phyloP scores from a whole-genome alignment of 108 stramenopile species.

The Cyclotella baltica region DNA sequence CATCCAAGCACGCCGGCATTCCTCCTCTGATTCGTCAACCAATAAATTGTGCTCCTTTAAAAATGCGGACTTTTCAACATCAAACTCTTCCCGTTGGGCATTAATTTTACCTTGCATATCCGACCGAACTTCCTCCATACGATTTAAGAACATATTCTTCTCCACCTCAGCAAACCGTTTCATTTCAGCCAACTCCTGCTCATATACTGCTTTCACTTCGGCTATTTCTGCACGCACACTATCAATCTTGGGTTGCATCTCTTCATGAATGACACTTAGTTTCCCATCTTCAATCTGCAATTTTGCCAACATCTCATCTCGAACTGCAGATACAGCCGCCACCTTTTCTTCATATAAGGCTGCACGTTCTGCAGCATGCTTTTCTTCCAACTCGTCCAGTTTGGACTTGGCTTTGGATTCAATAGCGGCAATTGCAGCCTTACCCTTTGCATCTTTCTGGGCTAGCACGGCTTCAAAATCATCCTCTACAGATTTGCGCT shows the following conservation, averaged over 20 bases:
- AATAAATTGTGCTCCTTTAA: constrained; percentile 27
- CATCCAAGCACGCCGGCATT: constrained; percentile 43
- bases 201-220: constrained; percentile 33
- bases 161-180: constrained; percentile 34
- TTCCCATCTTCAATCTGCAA: constrained; percentile 41
- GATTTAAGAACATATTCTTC: constrained; percentile 26
- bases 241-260: constrained; percentile 37
- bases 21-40: constrained; percentile 36
- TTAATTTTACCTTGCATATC: constrained; percentile 35
- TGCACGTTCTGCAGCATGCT: constrained; percentile 42
- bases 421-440: constrained; percentile 24
- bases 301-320: constrained; percentile 36
- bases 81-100: constrained; percentile 16
- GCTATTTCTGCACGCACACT: constrained; percentile 29
- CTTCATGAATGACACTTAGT: constrained; percentile 24
- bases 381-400: constrained; percentile 34
- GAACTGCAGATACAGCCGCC: constrained; percentile 29
- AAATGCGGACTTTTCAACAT: constrained; percentile 18
- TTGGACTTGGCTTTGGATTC: constrained; percentile 31
- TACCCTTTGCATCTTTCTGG: constrained; percentile 16
- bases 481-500: constrained; percentile 18
- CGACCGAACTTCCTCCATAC: constrained; percentile 33
- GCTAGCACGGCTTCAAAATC: constrained; percentile 22
- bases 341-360: constrained; percentile 45
- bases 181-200: constrained; percentile 32